Evolutionary conservation across 73 alveolate species (phyloP), one percentile per base, ranked within the genome.

Genomic region (Blepharisma stoltei): DNA sequence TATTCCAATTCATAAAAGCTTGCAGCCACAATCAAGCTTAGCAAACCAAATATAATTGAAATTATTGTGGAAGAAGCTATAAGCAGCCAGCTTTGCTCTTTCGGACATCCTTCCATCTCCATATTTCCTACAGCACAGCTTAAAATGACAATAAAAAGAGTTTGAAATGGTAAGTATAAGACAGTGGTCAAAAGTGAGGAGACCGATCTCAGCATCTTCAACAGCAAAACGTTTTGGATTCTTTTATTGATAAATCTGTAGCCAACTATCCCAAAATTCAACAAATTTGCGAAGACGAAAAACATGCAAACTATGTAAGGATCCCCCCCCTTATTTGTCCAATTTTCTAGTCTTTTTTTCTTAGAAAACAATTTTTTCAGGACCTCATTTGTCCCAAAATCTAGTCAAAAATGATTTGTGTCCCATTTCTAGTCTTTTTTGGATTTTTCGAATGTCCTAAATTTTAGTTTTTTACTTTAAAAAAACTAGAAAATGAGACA

Each of bases 1-100:
- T 60, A 60, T 8, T 60, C 73, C 14, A 60, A 38, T 60, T 60
- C 73, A 60, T 60, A 60, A 38, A 60, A 60, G 23, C 73, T 60
- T 60, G 73, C 73, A 60, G 49, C 14, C 2, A 60, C 73, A 18
- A 60, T 38, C 14, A 60, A 38, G 45, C 73, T 60, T 60, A 60
- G 18, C 14, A 25, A 9, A 5, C 73, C 14, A 8, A 60, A 25
- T 25, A 60, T 8, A 9, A 60, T 38, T 60, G 73, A 60, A 60
- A 60, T 14, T 18, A 60, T 60, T 8, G 23, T 25, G 11, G 49
- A 20, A 20, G 45, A 25, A 25, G 45, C 46, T 60, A 60, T 14
- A 60, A 60, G 73, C 2, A 60, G n/a, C 45, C 14, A 14, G 5
- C 73, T 25, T 9, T n/a, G 48, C 2, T 60, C 73, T 60, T 14